Base-by-base conservation (phyloP, 176 grass and related monocot species). In the Canna indica region DNA sequence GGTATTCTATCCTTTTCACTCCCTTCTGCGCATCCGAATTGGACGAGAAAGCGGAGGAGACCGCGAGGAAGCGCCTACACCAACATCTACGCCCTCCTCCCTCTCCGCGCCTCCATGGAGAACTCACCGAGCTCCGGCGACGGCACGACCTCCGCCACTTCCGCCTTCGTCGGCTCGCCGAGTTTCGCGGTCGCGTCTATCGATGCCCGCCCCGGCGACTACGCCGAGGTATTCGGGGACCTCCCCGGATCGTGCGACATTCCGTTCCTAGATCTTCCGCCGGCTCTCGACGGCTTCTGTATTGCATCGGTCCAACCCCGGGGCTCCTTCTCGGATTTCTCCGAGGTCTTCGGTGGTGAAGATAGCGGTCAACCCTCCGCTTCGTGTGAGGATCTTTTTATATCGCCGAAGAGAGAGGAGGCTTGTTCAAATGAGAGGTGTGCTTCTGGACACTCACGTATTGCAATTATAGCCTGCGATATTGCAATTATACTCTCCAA, bases 191-290 rank as follows among this genome's bases (percentile, higher is more conserved):
- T 81, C n/a, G 53, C 32, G 17, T n/a, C n/a, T n/a, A 35, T 38
- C 18, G 17, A 17, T 26, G 25, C 6, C 9, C 76, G 29, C 5
- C 82, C 70, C 41, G 83, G 64, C 39, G 92, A 89, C 81, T 96
- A 96, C 81, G 30, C 71, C 36, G 88, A 91, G 71, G 80, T 96
- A 48, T 96, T 96, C 66, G 85, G 86, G 26, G 88, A 83, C 70
- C 83, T 87, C 30, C 76, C 83, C 5, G 78, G 76, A 16, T 91
- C 93, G 0, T 90, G 88, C 88, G 89, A 83, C 79, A 96, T 96
- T 48, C 93, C 93, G 14, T 89, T 84, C 63, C 93, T 96, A 70
- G 88, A 96, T 72, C 83, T 96, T 17, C 85, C 85, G 15, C 73
- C 76, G 16, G 78, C 78, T 47, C 45, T 36, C 1, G 70, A 60